phyloP scores from a whole-genome alignment of 202 grass and related monocot genomes.

The Zoysia matrella region DNA sequence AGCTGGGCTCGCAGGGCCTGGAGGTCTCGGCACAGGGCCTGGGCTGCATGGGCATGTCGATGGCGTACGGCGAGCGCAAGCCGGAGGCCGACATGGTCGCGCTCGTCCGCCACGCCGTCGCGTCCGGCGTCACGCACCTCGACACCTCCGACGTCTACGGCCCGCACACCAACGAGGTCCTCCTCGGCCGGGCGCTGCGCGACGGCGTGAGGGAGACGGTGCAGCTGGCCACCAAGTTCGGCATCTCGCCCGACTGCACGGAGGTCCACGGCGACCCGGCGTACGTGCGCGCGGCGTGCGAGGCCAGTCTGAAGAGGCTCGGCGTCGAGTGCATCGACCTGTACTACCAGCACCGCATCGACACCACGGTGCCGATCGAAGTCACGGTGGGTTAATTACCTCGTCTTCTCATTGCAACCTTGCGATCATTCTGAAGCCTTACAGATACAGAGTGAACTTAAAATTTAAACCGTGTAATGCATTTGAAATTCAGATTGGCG shows the following conservation, averaged over 20 bases:
- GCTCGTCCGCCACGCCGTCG: too few species aligned
- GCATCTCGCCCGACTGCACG: not conserved
- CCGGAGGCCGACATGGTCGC: slow-evolving; percentile 58
- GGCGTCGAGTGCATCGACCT: slow-evolving; percentile 57
- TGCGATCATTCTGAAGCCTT: too few species aligned
- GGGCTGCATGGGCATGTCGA: slow-evolving; percentile 76
- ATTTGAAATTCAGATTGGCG: not conserved
- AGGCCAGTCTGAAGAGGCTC: slow-evolving; percentile 56
- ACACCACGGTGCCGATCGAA: not conserved
- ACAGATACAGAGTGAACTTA: too few species aligned
- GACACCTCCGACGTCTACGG: too few species aligned
- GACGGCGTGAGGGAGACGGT: not conserved
- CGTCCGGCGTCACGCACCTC: too few species aligned
- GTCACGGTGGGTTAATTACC: not conserved
- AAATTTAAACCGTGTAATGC: not conserved
- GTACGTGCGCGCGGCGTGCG: slow-evolving; percentile 42
- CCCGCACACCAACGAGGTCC: slow-evolving; percentile 3
- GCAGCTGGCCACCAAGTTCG: not conserved
- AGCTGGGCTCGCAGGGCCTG: slow-evolving; percentile 70
- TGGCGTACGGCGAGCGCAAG: slow-evolving; percentile 57
- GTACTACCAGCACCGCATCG: not conserved
- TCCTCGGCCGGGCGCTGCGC: slow-evolving; percentile 39
- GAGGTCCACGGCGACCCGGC: slow-evolving; percentile 38
- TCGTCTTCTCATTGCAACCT: too few species aligned
- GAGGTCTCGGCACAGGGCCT: slow-evolving; percentile 71